Base-by-base conservation (phyloP, 345 rosid species). In the Hirschfeldia incana region DNA sequence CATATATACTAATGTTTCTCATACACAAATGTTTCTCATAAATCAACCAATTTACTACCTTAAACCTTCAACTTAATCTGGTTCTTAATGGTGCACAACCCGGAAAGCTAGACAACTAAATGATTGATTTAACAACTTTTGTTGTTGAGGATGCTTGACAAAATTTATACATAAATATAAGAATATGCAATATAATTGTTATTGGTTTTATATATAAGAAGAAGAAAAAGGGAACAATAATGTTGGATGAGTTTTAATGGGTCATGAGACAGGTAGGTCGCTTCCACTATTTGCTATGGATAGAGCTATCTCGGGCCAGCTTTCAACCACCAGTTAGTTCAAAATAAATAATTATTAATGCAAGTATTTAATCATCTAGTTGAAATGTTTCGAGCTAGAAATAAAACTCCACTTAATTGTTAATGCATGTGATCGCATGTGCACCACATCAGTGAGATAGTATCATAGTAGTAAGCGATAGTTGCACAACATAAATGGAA, bases 361-460 rank as follows among this genome's bases (percentile, higher is more conserved):
- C 3, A 70, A 36, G 12, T 78, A 71, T n/a, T 71, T 55, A 55
- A 36, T 37, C 21, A 21, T 55, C 44, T 55, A 53, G 60, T 71
- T 71, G 76, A 65, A 78, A 78, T 71, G 8, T 27, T 55, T 16
- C 55, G 30, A 28, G 13, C 65, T 55, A 16, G 29, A 29, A 55
- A 64, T 30, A 34, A 37, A 3, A 37, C 12, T 77, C 32, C 30
- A 12, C 26, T 78, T 78, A 70, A 65, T 70, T 78, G 76, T 71
- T 71, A 70, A 55, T 71, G 76, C 81, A 78, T 72, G 76, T 71
- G 81, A 72, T 1, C 72, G 76, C 76, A 78, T 78, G 81, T 78
- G 81, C 72, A 71, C 72, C 81, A 78, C 72, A 58, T 39, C 72
- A 65, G 16, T 65, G 16, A 64, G 8, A 33, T 69, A 53, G 46